Conservation (phyloP, 2,329 filamentous ascomycete species). For the Fusarium torulosum region DNA sequence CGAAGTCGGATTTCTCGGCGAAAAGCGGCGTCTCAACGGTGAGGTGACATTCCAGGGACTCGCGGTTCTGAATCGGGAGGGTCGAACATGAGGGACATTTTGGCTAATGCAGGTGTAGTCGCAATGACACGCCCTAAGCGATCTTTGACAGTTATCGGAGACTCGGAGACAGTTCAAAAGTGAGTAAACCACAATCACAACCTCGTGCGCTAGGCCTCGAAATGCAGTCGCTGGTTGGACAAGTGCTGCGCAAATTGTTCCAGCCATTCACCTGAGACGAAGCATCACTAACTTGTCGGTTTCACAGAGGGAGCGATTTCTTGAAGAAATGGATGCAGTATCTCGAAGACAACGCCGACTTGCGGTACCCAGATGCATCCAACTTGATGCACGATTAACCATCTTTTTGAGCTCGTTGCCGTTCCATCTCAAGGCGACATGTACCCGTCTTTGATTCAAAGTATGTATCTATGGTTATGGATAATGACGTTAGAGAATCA, state of each 20-base stretch:
- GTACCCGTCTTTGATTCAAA: not conserved
- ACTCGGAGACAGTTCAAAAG: slow-evolving; percentile 92
- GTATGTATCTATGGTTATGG: not conserved
- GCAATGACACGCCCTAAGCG: slow-evolving; percentile 96
- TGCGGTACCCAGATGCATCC: slow-evolving; percentile 83
- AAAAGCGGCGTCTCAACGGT: slow-evolving; percentile 95
- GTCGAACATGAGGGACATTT: slow-evolving; percentile 14
- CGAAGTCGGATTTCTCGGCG: slow-evolving; percentile 92
- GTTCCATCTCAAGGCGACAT: not conserved
- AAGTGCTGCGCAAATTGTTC: slow-evolving; percentile 37
- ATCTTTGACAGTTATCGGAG: slow-evolving; percentile 90
- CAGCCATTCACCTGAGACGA: slow-evolving; percentile 42
- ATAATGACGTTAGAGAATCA: not conserved
- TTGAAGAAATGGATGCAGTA: slow-evolving; percentile 92
- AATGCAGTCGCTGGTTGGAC: slow-evolving; percentile 25
- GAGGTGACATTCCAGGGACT: slow-evolving; percentile 53
- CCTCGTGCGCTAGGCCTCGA: slow-evolving; percentile 20
- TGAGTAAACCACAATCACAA: slow-evolving; percentile 63
- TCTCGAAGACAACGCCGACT: slow-evolving; percentile 88
- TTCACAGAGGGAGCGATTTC: slow-evolving; percentile 81
- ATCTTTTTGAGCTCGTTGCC: not conserved
- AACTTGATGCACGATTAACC: slow-evolving; percentile 49
- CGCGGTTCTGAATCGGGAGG: slow-evolving; percentile 5
- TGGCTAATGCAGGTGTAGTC: slow-evolving; percentile 68
- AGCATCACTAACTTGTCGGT: slow-evolving; percentile 34